Evolutionary conservation across 208 protist genomes (phyloP), one percentile per base, ranked within the genome.

Genomic region (Phytomonas serpens): DNA sequence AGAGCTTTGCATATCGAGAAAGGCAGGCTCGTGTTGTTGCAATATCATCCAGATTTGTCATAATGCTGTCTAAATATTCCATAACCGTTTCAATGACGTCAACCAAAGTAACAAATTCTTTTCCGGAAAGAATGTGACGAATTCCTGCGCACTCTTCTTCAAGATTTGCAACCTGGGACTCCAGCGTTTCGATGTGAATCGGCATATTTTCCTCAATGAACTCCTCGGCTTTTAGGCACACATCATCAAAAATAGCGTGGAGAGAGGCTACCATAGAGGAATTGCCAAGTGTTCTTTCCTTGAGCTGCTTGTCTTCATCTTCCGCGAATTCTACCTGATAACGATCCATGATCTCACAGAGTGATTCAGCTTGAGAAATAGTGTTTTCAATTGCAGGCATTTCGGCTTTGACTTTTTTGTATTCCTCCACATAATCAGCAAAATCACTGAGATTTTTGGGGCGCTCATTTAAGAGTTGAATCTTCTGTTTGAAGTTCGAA

Each of bases 331-430:
- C 90, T 13, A 94, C 94, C 67, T 93, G 88, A 70, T 94, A 86
- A 0, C 86, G 86, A 62, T 97, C 90, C 88, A 97, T 95, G 64
- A 97, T 74, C 13, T 97, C 90, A 72, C 87, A 97, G 6, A 97
- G 80, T 52, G 89, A 66, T 69, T 97, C 92, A 1, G 90, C 85
- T 74, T 97, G 90, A 14, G 89, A 76, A 63, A 94, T 77, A 61
- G 77, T 80, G 19, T 74, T 74, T 14, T 95, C 90, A 31, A 80
- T 92, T 65, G 84, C 77, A 30, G 64, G 71, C 16, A 75, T 67
- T 23, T 77, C 77, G 13, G 76, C 82, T 4, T 85, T 40, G 64
- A 97, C 89, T n/a, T 77, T 77, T 72, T 97, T 95, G 80, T 90
- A 95, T 34, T 80, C 82, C 19, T 86, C 79, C 0, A 95, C 86